phyloP scores from a whole-genome alignment of 805 yeast species.

The Lachancea sp. region DNA sequence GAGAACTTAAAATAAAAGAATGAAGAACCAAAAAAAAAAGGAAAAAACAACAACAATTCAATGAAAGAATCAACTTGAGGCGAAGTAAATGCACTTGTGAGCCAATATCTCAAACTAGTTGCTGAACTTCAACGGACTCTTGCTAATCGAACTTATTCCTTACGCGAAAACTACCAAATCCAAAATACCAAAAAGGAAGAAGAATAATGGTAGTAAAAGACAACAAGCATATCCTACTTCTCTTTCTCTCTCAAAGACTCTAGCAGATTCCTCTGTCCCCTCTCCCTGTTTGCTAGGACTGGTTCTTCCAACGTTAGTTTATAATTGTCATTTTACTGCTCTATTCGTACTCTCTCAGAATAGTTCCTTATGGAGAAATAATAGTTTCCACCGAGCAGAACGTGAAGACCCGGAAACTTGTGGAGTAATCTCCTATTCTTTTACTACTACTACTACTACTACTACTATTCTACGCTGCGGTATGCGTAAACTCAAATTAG shows the following conservation, averaged over 20 bases:
- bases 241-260: not conserved
- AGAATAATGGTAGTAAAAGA: not conserved
- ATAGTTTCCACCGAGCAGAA: no score
- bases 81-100: not conserved
- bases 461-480: constrained; percentile 6
- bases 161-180: not conserved
- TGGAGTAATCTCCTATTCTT: not conserved
- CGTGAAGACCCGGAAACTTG: no score
- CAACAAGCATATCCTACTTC: not conserved
- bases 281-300: not conserved
- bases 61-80: not conserved
- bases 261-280: not conserved
- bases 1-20: not conserved
- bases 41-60: not conserved
- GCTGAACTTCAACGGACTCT: no score
- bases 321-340: no score
- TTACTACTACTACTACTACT: not conserved
- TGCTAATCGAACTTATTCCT: not conserved
- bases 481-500: constrained; percentile 7
- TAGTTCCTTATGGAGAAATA: no score
- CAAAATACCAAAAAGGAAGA: not conserved
- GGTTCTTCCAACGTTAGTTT: no score
- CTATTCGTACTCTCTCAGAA: no score
- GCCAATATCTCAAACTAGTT: no score
- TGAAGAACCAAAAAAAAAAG: not conserved